These are phyloP conservation scores for Conringia planisiliqua DNA, from an alignment of 345 rosid species.

Conservation along the genomic window DNA sequence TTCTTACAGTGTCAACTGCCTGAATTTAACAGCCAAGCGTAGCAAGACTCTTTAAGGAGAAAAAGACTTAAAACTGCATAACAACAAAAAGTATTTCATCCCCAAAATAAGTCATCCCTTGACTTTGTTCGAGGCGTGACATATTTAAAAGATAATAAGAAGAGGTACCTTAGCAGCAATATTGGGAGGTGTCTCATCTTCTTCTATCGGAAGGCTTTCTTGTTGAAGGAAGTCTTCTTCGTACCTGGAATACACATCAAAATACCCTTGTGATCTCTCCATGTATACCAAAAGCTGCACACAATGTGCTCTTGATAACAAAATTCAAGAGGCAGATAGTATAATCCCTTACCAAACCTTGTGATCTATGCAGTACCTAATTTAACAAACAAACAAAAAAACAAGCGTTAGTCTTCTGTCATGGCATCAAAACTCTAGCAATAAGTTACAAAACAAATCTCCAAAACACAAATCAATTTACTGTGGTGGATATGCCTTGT, in stretches of 20 bases:
- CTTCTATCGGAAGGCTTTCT: neutral
- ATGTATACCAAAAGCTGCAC: neutral
- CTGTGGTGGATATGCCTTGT: neutral
- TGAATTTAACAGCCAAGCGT: neutral
- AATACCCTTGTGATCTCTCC: neutral
- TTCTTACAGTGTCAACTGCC: neutral
- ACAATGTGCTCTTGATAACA: neutral
- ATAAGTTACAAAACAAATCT: neutral
- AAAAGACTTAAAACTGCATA: neutral
- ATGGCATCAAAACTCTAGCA: neutral
- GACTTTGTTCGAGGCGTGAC: neutral
- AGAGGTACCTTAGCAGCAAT: neutral
- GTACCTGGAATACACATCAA: neutral
- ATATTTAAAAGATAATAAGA: neutral
- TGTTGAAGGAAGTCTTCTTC: neutral
- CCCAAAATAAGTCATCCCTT: neutral
- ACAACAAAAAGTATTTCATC: neutral
- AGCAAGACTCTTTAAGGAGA: neutral
- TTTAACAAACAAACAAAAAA: too few relatives aligned
- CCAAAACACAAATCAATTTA: neutral
- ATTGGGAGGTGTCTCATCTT: neutral
- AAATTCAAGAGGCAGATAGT: neutral
- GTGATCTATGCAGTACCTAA: neutral
- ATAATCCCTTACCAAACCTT: neutral
- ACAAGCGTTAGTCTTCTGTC: neutral